phyloP scores from a whole-genome alignment of 1,284 basidiomycete species.

The Malassezia obtusa region DNA sequence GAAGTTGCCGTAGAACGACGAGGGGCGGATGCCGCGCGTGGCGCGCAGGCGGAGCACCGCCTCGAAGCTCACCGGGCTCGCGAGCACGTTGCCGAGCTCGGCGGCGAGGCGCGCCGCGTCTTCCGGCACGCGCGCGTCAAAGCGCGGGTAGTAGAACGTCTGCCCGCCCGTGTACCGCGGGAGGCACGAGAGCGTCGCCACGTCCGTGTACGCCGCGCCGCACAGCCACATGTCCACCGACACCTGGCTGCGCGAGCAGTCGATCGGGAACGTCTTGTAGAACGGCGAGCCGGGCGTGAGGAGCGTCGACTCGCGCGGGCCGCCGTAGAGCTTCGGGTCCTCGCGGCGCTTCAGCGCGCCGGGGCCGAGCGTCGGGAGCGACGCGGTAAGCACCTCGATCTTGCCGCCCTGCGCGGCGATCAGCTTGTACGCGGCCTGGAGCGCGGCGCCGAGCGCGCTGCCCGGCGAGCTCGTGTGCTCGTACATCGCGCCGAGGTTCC shows the following conservation, averaged over 20 bases:
- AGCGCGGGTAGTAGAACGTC: conserved; percentile 96
- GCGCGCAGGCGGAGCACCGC: conserved; percentile 96
- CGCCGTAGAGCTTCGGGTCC: conserved; percentile 90
- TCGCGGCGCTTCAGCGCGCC: conserved; percentile 92
- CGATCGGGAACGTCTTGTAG: conserved; percentile 98
- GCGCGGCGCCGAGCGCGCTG: conserved; percentile 85
- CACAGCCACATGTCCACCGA: conserved; percentile 99
- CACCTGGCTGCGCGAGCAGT: conserved; percentile 91
- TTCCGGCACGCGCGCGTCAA: conserved; percentile 85
- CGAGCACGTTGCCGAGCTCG: conserved; percentile 85
- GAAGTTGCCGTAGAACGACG: conserved; percentile 98
- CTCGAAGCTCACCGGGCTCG: conserved; percentile 90
- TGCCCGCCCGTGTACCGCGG: conserved; percentile 97
- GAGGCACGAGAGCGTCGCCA: conserved; percentile 79
- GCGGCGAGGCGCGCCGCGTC: conserved; percentile 97
- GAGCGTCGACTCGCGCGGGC: conserved; percentile 61
- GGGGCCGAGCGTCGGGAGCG: conserved; percentile 75
- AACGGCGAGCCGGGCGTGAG: conserved; percentile 63
- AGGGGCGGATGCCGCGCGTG: conserved; percentile 72
- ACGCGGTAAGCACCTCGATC: conserved; percentile 78
- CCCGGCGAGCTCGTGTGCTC: conserved; percentile 81
- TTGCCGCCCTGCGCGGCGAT: conserved; percentile 91
- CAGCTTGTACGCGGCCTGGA: conserved; percentile 91
- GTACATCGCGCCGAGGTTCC: conserved; percentile 88
- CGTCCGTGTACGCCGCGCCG: conserved; percentile 83